phyloP scores from a whole-genome alignment of 2,329 filamentous ascomycete species.

The Epicoccum nigrum region DNA sequence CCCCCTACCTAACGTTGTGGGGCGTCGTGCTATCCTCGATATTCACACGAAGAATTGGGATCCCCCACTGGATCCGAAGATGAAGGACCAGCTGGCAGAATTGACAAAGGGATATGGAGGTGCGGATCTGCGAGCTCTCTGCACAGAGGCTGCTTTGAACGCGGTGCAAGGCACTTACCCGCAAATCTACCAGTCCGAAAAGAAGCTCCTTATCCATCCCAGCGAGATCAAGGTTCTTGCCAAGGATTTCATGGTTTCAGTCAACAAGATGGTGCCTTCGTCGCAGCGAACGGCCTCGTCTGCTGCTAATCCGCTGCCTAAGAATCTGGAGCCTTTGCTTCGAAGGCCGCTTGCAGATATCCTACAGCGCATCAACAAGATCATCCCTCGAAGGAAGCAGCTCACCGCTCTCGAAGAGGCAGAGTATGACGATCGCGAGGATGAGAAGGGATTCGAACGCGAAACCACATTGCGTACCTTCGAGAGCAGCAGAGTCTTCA shows the following conservation, averaged over 20 bases:
- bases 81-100: conserved; percentile 84
- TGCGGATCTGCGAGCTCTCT: conserved; percentile 90
- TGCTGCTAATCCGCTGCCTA: conserved; percentile 79
- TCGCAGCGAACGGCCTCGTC: conserved; percentile 89
- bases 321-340: conserved; percentile 80
- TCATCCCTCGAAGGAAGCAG: conserved; percentile 84
- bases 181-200: conserved; percentile 89
- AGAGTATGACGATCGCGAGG: conserved; percentile 85
- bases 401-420: conserved; percentile 92
- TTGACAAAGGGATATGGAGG: conserved; percentile 96
- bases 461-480: conserved; percentile 77
- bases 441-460: conserved; percentile 81
- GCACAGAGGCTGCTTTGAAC: conserved; percentile 94
- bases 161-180: conserved; percentile 94
- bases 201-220: conserved; percentile 88
- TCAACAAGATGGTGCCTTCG: conserved; percentile 95
- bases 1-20: conserved; percentile 81
- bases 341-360: conserved; percentile 74
- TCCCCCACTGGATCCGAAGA: conserved; percentile 70
- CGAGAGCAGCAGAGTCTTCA: conserved; percentile 84
- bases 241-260: conserved; percentile 95
- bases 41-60: conserved; percentile 97
- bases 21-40: conserved; percentile 83
- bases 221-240: conserved; percentile 83
- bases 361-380: conserved; percentile 70